Conservation (phyloP, 2,329 filamentous ascomycete species). For the Alternaria gansuensis region DNA sequence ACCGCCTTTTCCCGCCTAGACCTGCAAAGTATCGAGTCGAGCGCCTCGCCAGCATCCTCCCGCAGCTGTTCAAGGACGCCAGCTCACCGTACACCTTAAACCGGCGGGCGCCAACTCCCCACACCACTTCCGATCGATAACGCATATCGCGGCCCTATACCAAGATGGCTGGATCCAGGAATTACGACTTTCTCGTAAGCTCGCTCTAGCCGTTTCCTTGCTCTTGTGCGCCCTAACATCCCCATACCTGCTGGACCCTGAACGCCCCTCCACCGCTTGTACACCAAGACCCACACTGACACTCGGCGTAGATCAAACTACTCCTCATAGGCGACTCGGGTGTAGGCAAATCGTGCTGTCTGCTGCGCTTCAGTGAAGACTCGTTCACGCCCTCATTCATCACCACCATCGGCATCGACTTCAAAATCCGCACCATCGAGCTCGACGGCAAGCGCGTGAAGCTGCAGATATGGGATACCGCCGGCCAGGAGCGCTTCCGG, state of each 20-base stretch:
- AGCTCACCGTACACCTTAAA: slow-evolving; percentile 23
- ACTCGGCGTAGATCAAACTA: slow-evolving; percentile 80
- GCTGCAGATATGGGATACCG: slow-evolving; percentile 99
- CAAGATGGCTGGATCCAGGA: slow-evolving; percentile 92
- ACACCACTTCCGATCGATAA: slow-evolving; percentile 28
- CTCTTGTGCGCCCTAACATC: slow-evolving; percentile 9
- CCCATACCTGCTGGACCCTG: slow-evolving; percentile 15
- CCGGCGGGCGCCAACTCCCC: slow-evolving; percentile 40
- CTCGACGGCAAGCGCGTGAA: slow-evolving; percentile 98
- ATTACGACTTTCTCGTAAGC: slow-evolving; percentile 98
- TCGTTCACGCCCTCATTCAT: slow-evolving; percentile 98
- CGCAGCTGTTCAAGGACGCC: slow-evolving; percentile 8
- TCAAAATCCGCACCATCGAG: slow-evolving; percentile 99
- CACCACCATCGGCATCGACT: slow-evolving; percentile 99
- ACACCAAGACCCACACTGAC: slow-evolving; percentile 25
- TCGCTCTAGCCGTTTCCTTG: slow-evolving; percentile 14
- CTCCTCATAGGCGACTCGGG: slow-evolving; percentile 96
- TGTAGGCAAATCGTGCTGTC: slow-evolving; percentile 96
- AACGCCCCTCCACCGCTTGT: slow-evolving; percentile 18
- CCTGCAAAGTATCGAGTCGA: neutral
- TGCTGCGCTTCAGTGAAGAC: slow-evolving; percentile 96
- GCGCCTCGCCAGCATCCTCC: slow-evolving; percentile 4
- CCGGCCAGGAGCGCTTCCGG: slow-evolving; percentile 96
- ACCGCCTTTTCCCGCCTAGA: slow-evolving; percentile 4
- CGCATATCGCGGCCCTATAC: slow-evolving; percentile 22